These are phyloP conservation scores for Pseudoturritis turrita DNA, from an alignment of 345 rosid species.

Conservation along the genomic window DNA sequence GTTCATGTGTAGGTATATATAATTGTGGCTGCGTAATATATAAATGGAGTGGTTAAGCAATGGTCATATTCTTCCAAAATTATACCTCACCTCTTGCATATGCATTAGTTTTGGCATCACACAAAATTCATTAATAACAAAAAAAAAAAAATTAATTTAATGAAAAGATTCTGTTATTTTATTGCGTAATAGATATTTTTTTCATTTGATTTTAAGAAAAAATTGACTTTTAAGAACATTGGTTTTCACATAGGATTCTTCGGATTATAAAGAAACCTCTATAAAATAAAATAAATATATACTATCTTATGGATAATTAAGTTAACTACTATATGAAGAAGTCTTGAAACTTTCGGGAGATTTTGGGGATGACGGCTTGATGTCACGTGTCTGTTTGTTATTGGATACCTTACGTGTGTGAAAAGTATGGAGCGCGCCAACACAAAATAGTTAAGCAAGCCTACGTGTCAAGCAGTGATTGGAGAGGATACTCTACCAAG, in stretches of 20 bases:
- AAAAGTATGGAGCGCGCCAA: conserved; percentile 7
- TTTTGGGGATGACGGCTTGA: not conserved
- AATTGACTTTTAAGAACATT: too few species aligned
- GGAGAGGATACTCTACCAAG: conserved; percentile 22
- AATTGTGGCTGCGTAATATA: not conserved
- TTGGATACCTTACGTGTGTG: conserved; percentile 14
- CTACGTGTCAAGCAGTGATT: conserved; percentile 21
- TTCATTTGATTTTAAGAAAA: too few species aligned
- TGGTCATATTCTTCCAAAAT: conserved; percentile 13
- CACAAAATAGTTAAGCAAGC: not conserved
- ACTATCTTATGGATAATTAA: not conserved
- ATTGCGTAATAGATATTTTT: too few species aligned
- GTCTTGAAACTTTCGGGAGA: not conserved
- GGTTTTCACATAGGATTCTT: too few species aligned
- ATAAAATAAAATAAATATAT: too few species aligned
- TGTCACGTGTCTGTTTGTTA: conserved; percentile 6
- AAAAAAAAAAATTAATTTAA: not conserved
- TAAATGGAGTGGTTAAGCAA: conserved; percentile 16
- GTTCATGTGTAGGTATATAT: not conserved
- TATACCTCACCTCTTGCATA: conserved; percentile 14
- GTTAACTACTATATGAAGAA: conserved; percentile 1
- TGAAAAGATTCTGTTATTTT: too few species aligned
- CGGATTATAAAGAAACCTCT: too few species aligned
- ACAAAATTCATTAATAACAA: not conserved
- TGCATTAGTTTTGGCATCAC: conserved; percentile 16